Evolutionary conservation across 2,329 filamentous ascomycete genomes (phyloP).

Genomic region (Fusarium compactum): DNA sequence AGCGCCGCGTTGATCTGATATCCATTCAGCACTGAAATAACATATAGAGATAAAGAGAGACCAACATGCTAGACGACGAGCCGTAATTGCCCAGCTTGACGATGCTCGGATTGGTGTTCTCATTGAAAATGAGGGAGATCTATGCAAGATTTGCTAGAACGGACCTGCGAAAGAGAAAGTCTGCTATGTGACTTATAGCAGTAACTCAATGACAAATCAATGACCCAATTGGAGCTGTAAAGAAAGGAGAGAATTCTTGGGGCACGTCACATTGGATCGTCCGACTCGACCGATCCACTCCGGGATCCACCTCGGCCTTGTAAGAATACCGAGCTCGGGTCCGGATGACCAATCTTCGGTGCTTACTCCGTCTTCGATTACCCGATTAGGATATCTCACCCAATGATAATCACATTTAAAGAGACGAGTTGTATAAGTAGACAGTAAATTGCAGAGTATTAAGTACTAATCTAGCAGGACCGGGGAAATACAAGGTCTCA

Average conservation of each 20-base stretch:
- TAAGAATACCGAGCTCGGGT: slow-evolving; percentile 12
- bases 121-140: slow-evolving; percentile 10
- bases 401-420: not conserved
- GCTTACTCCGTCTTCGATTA: not conserved
- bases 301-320: slow-evolving; percentile 24
- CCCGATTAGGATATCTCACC: not conserved
- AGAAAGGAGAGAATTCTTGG: not conserved
- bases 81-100: slow-evolving; percentile 11
- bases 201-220: not conserved
- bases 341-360: slow-evolving; percentile 4
- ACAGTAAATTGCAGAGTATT: not conserved
- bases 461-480: slow-evolving; percentile 1
- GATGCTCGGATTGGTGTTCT: slow-evolving; percentile 11
- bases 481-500: not conserved
- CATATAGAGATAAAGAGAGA: slow-evolving; percentile 34
- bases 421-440: too few relatives aligned
- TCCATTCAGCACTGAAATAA: slow-evolving; percentile 38
- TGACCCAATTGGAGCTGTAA: too few relatives aligned
- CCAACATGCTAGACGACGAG: slow-evolving; percentile 39
- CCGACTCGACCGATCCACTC: slow-evolving; percentile 9
- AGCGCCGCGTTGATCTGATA: slow-evolving; percentile 27
- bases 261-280: not conserved
- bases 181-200: not conserved
- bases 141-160: too few relatives aligned
- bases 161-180: not conserved